Percentiles rank a stretch among this genome's conserved stretches.
Conservation (phyloP, 208 protist genomes). For the Leishmania turanica region DNA sequence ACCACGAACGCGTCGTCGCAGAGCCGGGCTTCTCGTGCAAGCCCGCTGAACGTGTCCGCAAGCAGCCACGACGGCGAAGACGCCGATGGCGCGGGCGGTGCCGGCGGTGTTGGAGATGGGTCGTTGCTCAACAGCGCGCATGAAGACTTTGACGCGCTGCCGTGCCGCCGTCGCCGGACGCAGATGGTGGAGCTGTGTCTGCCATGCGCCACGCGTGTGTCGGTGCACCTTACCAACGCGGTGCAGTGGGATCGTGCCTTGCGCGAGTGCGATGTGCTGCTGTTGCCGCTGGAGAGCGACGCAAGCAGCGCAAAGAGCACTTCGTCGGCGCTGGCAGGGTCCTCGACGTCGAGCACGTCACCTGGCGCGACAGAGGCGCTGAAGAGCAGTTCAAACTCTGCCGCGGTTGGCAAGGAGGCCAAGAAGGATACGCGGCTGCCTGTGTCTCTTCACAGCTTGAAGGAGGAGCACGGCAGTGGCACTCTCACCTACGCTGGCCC, state of each 20-base stretch:
- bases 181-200: constrained; percentile 27
- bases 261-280: constrained; percentile 19
- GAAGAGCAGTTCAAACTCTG: background rate
- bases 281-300: constrained; percentile 31
- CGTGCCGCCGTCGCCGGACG: constrained; percentile 25
- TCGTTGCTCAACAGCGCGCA: background rate
- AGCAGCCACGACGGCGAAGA: constrained; percentile 13
- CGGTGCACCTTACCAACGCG: constrained; percentile 15
- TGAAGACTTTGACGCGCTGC: constrained; percentile 25
- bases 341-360: background rate
- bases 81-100: background rate
- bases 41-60: constrained; percentile 16
- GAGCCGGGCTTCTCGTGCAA: constrained; percentile 1
- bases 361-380: background rate
- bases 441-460: constrained; percentile 15
- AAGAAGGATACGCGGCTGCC: constrained; percentile 3
- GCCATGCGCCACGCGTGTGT: constrained; percentile 24
- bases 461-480: background rate
- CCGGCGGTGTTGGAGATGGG: background rate
- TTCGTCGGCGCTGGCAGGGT: background rate
- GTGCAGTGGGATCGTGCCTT: constrained; percentile 10
- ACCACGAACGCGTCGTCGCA: constrained; percentile 5
- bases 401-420: background rate
- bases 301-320: constrained; percentile 9
- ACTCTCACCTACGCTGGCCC: constrained; percentile 25